Evolutionary conservation across 148 eudicot species (phyloP).

Genomic region (Vaccinium myrtillus): DNA sequence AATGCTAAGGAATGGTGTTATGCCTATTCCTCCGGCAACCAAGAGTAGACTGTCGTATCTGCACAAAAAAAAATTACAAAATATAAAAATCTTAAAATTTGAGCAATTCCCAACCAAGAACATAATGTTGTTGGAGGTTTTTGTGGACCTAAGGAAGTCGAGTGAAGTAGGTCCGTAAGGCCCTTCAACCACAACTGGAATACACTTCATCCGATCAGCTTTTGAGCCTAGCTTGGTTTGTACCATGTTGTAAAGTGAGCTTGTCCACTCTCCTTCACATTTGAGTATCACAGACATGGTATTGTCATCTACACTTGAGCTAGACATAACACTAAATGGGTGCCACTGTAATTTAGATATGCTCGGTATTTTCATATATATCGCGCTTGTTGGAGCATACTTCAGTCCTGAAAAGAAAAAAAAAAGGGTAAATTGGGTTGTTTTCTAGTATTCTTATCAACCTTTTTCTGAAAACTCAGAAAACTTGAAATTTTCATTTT

Average conservation of each 20-base stretch:
- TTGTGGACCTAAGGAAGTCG: conserved; percentile 54
- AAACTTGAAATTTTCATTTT: background rate
- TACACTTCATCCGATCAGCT: conserved; percentile 29
- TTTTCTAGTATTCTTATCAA: background rate
- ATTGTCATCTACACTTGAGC: conserved; percentile 50
- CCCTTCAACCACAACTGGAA: conserved; percentile 69
- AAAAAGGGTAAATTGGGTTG: background rate
- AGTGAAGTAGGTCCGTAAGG: conserved; percentile 83
- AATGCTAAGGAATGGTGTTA: conserved; percentile 85
- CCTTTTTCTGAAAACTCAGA: background rate
- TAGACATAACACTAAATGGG: conserved; percentile 72
- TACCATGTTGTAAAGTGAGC: conserved; percentile 45
- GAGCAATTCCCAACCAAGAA: background rate
- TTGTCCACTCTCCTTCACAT: conserved; percentile 81
- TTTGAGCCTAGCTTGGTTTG: conserved; percentile 27
- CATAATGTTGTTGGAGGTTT: background rate
- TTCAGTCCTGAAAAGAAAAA: conserved; percentile 55
- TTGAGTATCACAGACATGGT: conserved; percentile 70
- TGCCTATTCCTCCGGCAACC: conserved; percentile 86
- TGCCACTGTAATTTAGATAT: conserved; percentile 88
- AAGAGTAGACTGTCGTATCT: conserved; percentile 67
- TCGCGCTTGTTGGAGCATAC: conserved; percentile 70
- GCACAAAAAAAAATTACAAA: conserved; percentile 21
- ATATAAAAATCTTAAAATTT: background rate
- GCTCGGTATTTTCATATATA: conserved; percentile 72